A percentile compares a stretch with the other conserved stretches of the same genome.
These are phyloP conservation scores for Thraustotheca clavata DNA, from an alignment of 352 stramenopile genomes.

Conservation along the genomic window DNA sequence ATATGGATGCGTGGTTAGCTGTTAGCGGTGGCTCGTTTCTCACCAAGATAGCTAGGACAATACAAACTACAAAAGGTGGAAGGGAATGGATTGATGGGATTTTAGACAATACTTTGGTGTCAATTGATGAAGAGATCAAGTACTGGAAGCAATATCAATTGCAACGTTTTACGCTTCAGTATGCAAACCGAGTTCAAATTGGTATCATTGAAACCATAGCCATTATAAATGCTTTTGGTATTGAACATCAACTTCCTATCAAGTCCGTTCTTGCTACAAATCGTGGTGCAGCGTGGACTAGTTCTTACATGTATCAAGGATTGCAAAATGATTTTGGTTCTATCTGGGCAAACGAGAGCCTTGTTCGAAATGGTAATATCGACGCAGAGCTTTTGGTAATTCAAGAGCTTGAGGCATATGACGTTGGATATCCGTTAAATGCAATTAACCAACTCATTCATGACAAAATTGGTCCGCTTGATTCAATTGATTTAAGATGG, in stretches of 20 bases:
- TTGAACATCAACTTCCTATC: neutral
- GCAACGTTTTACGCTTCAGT: neutral
- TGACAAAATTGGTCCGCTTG: neutral
- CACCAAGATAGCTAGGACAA: neutral
- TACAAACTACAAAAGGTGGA: neutral
- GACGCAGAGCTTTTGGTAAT: too few relatives aligned
- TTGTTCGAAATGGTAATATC: neutral
- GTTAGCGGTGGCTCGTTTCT: neutral
- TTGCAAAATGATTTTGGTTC: neutral
- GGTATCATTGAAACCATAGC: neutral
- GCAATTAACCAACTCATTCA: neutral
- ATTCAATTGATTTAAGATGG: conserved; percentile 3
- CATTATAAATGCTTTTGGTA: neutral
- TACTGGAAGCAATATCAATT: neutral
- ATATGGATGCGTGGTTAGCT: neutral
- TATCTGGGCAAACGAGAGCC: neutral
- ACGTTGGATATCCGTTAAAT: neutral
- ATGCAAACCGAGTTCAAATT: neutral
- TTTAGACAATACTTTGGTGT: neutral
- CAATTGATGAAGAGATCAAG: neutral
- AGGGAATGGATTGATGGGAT: neutral
- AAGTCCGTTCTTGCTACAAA: neutral
- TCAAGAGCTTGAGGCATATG: neutral
- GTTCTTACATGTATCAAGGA: neutral
- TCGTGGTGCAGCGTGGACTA: neutral